Conservation (phyloP, 495 filamentous ascomycete species). For the Daldinia loculata region DNA sequence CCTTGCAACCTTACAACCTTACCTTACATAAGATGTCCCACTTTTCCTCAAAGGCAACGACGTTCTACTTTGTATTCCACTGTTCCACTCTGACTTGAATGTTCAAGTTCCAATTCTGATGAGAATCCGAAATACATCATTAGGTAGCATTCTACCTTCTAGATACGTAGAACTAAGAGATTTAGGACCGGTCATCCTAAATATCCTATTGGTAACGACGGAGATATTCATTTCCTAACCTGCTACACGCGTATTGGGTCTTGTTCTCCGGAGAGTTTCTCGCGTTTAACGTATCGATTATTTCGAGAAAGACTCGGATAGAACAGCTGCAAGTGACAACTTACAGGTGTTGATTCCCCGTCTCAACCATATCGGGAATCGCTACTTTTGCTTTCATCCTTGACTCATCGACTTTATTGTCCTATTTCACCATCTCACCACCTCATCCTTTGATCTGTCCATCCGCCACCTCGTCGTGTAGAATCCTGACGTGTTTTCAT, state of each 20-base stretch:
- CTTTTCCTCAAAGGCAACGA: slow-evolving; percentile 4
- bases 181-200: not conserved
- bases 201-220: not conserved
- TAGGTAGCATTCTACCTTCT: not conserved
- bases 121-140: not conserved
- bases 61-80: slow-evolving; percentile 6
- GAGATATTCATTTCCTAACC: not conserved
- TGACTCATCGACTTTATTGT: not conserved
- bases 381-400: not conserved
- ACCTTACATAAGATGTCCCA: not conserved
- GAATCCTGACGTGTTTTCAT: slow-evolving; percentile 23
- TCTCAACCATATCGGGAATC: not conserved
- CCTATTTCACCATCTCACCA: not conserved
- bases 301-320: not conserved
- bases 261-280: not conserved
- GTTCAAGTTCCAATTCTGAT: not conserved
- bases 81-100: not conserved
- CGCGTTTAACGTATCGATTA: not conserved
- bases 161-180: not conserved
- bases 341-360: not conserved
- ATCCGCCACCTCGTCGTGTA: not conserved
- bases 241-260: not conserved
- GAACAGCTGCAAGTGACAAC: not conserved
- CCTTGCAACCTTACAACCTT: not conserved
- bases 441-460: not conserved